Percentiles rank a stretch among this genome's conserved stretches.
Conservation (phyloP, 331 rosid genomes). For the Rosa hybrid region DNA sequence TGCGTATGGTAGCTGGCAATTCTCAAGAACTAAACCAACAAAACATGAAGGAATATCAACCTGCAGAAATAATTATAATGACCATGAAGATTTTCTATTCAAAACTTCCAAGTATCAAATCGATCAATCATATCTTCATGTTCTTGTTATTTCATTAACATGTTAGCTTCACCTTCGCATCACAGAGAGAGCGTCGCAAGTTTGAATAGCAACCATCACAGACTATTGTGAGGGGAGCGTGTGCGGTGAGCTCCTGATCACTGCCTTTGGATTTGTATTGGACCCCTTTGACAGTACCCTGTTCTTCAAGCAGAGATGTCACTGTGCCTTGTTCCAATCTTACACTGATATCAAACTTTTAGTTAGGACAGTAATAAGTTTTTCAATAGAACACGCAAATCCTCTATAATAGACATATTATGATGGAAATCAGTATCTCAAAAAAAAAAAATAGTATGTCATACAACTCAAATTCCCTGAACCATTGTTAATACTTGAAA, state of each 20-base stretch:
- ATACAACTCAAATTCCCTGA: neutral
- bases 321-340: slow-evolving; percentile 29
- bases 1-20: slow-evolving; percentile 23
- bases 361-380: neutral
- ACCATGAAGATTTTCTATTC: neutral
- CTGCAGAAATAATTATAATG: neutral
- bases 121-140: neutral
- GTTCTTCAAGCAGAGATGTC: slow-evolving; percentile 9
- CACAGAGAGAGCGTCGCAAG: slow-evolving; percentile 1
- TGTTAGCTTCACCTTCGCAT: neutral
- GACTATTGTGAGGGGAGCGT: slow-evolving; percentile 23
- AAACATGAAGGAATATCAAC: slow-evolving; percentile 22
- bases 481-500: neutral
- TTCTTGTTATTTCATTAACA: neutral
- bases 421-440: neutral
- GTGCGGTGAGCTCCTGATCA: neutral
- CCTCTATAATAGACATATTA: neutral
- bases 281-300: slow-evolving; percentile 24
- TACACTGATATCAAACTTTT: slow-evolving; percentile 12
- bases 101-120: neutral
- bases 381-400: neutral
- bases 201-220: slow-evolving; percentile 33
- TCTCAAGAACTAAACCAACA: slow-evolving; percentile 32
- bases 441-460: neutral
- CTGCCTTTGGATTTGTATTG: slow-evolving; percentile 20